Evolutionary conservation across 164 flowering plant genomes (phyloP).

Genomic region (Dillenia suffruticosa): DNA sequence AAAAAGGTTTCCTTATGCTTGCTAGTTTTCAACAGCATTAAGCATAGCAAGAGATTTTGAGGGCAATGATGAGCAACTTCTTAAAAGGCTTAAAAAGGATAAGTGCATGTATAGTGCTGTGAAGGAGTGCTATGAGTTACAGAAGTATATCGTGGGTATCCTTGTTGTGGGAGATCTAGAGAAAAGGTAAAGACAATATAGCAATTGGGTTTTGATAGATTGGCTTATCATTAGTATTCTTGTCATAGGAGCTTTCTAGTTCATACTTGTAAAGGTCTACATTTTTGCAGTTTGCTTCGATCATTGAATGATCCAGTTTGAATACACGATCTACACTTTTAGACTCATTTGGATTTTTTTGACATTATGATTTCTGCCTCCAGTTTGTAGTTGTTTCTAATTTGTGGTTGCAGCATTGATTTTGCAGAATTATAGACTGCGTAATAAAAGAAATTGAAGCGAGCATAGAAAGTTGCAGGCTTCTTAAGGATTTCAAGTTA

Average conservation of each 20-base stretch:
- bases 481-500: conserved; percentile 48
- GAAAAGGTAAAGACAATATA: conserved; percentile 49
- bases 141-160: conserved; percentile 59
- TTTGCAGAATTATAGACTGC: conserved; percentile 37
- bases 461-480: conserved; percentile 34
- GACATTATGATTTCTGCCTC: too few species aligned
- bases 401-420: background rate
- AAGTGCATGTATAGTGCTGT: conserved; percentile 80
- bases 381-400: too few species aligned
- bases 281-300: too few species aligned
- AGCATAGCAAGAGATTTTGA: conserved; percentile 69
- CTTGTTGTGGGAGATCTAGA: conserved; percentile 86
- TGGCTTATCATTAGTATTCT: too few species aligned
- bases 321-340: too few species aligned
- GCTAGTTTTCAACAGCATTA: conserved; percentile 69
- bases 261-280: too few species aligned
- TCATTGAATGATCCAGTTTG: too few species aligned
- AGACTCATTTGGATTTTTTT: too few species aligned
- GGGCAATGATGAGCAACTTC: conserved; percentile 62
- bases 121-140: conserved; percentile 90
- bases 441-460: conserved; percentile 47
- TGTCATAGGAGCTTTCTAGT: too few species aligned
- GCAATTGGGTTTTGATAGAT: too few species aligned
- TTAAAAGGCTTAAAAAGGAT: conserved; percentile 57
- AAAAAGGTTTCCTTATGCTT: conserved; percentile 9